Evolutionary conservation across 495 filamentous ascomycete genomes (phyloP).

Genomic region (Hypomontagnella monticulosa): DNA sequence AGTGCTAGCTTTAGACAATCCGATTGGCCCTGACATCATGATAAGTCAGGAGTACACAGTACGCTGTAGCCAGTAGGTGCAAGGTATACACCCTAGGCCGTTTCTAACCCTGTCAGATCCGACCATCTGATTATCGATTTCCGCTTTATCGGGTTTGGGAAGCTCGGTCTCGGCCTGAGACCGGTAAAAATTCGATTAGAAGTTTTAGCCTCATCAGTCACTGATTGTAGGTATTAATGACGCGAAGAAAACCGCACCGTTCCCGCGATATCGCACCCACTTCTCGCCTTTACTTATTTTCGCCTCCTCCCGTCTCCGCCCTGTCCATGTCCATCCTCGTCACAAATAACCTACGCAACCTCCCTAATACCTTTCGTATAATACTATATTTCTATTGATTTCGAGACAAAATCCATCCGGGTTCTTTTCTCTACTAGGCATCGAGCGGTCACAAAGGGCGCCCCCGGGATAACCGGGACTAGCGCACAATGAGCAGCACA

Average conservation of each 20-base stretch:
- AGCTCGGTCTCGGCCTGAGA: conserved; percentile 33
- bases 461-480: conserved; percentile 39
- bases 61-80: neutral
- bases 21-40: conserved; percentile 45
- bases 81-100: neutral
- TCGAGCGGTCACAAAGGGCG: conserved; percentile 25
- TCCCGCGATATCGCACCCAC: conserved; percentile 20
- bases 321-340: too few relatives aligned
- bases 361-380: too few relatives aligned
- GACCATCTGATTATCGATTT: conserved; percentile 18
- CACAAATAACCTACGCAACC: neutral
- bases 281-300: neutral
- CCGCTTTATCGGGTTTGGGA: conserved; percentile 15
- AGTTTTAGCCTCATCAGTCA: conserved; percentile 22
- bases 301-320: conserved; percentile 12
- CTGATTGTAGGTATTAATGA: conserved; percentile 30
- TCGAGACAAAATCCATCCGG: neutral
- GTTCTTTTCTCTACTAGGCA: conserved; percentile 1
- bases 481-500: conserved; percentile 39
- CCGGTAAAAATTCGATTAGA: conserved; percentile 26
- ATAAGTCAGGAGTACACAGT: conserved; percentile 9
- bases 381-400: neutral
- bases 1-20: conserved; percentile 11
- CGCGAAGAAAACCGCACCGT: conserved; percentile 20
- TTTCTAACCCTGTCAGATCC: neutral